Evolutionary conservation across 495 filamentous ascomycete genomes (phyloP), one percentile per base, ranked within the genome.

Genomic region (Xylaria telfairii): DNA sequence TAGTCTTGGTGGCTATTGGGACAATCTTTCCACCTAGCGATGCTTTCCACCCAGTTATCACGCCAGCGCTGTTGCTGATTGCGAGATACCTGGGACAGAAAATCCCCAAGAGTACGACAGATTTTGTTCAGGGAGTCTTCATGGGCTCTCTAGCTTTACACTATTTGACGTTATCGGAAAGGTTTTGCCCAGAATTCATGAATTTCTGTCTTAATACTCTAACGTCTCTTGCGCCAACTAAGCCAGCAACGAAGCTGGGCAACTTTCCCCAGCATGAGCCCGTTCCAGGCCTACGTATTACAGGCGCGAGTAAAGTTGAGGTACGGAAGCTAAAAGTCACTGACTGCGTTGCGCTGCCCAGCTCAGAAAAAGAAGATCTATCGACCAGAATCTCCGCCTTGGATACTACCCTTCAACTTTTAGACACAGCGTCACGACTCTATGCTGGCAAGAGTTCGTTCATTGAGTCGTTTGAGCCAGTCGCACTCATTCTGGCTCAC

Each of bases 11-110:
- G 1, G 93, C 93, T 0, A 87, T 98, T 72, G 89, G 89, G 37
- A 89, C 90, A 9, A 92, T 95, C 69, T 99, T 96, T 78, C 94
- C 96, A 6, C 97, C 96, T 0, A 97, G 93, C 0, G 96, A 99
- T 81, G 93, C 97, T 79, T 98, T 98, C 80, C 96, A 98, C 73
- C 91, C 94, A 67, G 92, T 98, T 19, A 90, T 92, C 59, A 98
- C 96, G 5, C 96, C 96, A 0, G 92, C 95, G 1, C 91, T 92
- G 76, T 87, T 98, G 8, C 88, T 86, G 62, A 92, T 98, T 78
- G 87, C 88, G 37, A 87, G 92, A 57, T 98, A 92, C 76, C 84
- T 99, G n/a, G 92, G 90, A 0, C 89, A 96, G 73, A 92, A 88
- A 60, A 82, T 89, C 34, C 91, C 92, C 0, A 85, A 87, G 49